These are phyloP conservation scores for Aspergillus chevalieri DNA, from an alignment of 2,329 filamentous ascomycete species.

Conservation along the genomic window DNA sequence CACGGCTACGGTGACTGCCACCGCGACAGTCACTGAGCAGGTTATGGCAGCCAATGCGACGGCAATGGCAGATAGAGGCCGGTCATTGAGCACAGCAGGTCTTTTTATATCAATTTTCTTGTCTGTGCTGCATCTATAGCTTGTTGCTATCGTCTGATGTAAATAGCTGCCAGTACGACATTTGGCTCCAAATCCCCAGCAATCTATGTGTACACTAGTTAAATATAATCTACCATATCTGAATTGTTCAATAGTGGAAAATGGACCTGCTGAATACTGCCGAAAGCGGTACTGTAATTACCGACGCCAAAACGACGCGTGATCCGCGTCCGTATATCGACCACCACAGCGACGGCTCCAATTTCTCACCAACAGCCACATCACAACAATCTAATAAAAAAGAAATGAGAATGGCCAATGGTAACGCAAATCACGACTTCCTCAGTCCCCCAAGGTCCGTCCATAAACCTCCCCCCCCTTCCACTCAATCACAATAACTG, in stretches of 20 bases:
- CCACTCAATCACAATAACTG: neutral
- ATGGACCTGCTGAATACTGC: neutral
- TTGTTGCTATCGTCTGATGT: neutral
- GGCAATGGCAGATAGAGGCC: constrained; percentile 2
- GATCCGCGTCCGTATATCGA: constrained; percentile 10
- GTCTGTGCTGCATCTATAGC: constrained; percentile 1
- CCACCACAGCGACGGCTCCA: neutral
- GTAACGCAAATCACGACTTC: constrained; percentile 16
- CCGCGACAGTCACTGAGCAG: constrained; percentile 1
- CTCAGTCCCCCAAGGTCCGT: constrained; percentile 24
- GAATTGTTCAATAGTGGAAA: neutral
- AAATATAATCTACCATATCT: too few species aligned
- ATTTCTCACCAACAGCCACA: neutral
- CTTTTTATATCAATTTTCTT: constrained; percentile 1
- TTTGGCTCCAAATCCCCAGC: too few species aligned
- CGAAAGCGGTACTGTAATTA: constrained; percentile 20
- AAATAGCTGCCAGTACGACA: neutral
- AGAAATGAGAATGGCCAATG: constrained; percentile 10
- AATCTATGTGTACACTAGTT: too few species aligned
- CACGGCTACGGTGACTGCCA: constrained; percentile 5
- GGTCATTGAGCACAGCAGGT: neutral
- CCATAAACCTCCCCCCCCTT: neutral
- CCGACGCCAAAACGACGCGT: constrained; percentile 22
- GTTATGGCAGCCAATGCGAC: constrained; percentile 5
- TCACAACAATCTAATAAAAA: neutral